Evolutionary conservation across 768 basidiomycete genomes (phyloP).

Genomic region (Gautieria morchelliformis): DNA sequence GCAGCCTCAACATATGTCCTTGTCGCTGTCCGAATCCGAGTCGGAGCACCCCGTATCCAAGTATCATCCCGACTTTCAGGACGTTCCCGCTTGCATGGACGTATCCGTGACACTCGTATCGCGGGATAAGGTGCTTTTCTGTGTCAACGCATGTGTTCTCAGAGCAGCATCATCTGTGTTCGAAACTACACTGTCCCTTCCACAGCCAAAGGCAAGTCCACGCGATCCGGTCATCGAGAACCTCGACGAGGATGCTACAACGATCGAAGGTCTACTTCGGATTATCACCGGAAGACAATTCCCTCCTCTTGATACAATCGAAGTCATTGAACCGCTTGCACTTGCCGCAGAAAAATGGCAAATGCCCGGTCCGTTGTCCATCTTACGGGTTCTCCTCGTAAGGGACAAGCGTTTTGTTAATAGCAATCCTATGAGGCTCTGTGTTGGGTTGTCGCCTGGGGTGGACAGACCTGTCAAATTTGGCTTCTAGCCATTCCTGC

Average conservation of each 20-base stretch:
- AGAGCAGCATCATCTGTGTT: not conserved
- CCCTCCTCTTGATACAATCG: slow-evolving; percentile 37
- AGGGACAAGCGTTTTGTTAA: slow-evolving; percentile 15
- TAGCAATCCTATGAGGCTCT: not conserved
- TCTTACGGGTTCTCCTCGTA: slow-evolving; percentile 46
- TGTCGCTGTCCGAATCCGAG: no score
- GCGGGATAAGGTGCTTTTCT: not conserved
- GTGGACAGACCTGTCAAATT: not conserved
- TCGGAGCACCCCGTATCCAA: not conserved
- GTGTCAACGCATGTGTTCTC: not conserved
- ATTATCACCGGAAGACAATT: slow-evolving; percentile 55
- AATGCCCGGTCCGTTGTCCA: slow-evolving; percentile 53
- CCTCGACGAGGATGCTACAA: slow-evolving; percentile 46
- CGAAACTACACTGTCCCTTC: not conserved
- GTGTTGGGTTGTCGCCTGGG: no score
- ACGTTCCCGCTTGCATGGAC: not conserved
- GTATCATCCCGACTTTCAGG: not conserved
- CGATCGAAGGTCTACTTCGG: slow-evolving; percentile 46
- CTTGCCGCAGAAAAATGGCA: slow-evolving; percentile 63
- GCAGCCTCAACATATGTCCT: no score
- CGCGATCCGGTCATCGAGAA: not conserved
- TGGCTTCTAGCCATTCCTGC: not conserved
- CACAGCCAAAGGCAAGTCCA: not conserved
- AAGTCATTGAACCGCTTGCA: slow-evolving; percentile 44
- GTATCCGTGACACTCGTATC: no score